Conservation (phyloP, 805 yeast genomes). For the Monosporozyma aerobia region DNA sequence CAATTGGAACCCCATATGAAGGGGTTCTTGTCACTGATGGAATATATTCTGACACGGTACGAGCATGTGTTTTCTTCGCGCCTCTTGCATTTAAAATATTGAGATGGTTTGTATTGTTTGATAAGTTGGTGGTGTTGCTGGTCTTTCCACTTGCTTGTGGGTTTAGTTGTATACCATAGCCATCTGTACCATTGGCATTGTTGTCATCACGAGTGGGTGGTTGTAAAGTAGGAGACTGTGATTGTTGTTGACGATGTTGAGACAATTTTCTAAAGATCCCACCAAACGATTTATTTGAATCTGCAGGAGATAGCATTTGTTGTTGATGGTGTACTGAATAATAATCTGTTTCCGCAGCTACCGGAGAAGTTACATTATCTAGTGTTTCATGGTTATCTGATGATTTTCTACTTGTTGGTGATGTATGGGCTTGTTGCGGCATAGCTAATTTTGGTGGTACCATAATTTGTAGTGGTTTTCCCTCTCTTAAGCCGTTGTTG, state of each 20-base stretch:
- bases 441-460: constrained; percentile 35
- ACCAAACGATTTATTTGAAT: constrained; percentile 23
- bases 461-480: constrained; percentile 13
- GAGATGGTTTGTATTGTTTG: not conserved
- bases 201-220: constrained; percentile 2
- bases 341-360: constrained; percentile 1
- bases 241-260: constrained; percentile 21
- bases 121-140: not conserved
- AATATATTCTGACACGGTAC: constrained; percentile 34
- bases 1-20: constrained; percentile 19
- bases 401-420: constrained; percentile 31
- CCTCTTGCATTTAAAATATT: not conserved
- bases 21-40: constrained; percentile 24
- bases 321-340: constrained; percentile 14
- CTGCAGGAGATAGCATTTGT: constrained; percentile 6
- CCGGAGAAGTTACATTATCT: constrained; percentile 25
- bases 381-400: constrained; percentile 19
- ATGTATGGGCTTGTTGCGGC: constrained; percentile 44
- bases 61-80: constrained; percentile 22
- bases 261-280: constrained; percentile 30
- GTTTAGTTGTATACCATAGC: not conserved
- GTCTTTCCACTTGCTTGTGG: not conserved
- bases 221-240: constrained; percentile 4
- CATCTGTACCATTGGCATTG: not conserved
- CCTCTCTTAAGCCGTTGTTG: not conserved